Evolutionary conservation across 1,284 basidiomycete genomes (phyloP).

Genomic region (Malassezia obtusa): DNA sequence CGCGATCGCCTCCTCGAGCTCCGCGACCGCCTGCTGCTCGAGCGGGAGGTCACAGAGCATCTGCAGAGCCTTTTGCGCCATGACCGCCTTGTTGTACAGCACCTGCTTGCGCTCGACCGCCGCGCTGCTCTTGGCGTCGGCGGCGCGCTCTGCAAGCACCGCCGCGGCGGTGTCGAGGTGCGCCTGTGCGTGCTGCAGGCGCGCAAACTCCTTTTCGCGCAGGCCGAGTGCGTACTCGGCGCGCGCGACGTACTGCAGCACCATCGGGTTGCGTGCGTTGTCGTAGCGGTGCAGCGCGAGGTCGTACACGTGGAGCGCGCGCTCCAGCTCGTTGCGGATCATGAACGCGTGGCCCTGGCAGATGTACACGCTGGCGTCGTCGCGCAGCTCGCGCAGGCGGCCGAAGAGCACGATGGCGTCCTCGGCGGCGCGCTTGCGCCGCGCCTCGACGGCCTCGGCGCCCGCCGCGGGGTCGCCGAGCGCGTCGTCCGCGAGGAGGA

Average conservation of each 20-base stretch:
- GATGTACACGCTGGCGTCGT: slow-evolving; percentile 44
- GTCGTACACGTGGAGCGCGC: slow-evolving; percentile 42
- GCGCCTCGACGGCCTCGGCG: slow-evolving; percentile 21
- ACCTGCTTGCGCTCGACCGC: slow-evolving; percentile 29
- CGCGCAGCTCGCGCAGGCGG: slow-evolving; percentile 42
- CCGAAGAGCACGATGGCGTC: slow-evolving; percentile 38
- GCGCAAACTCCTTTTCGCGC: slow-evolving; percentile 26
- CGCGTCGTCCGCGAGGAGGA: slow-evolving; percentile 41
- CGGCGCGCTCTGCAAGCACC: slow-evolving; percentile 5
- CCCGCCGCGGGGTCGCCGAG: slow-evolving; percentile 26
- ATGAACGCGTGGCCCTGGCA: slow-evolving; percentile 46
- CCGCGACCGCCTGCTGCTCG: slow-evolving; percentile 24
- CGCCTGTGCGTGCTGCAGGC: slow-evolving; percentile 24
- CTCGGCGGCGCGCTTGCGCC: slow-evolving; percentile 31
- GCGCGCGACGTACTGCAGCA: slow-evolving; percentile 39
- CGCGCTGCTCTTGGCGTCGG: slow-evolving; percentile 1
- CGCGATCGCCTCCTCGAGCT: slow-evolving; percentile 28
- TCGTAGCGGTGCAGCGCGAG: slow-evolving; percentile 31
- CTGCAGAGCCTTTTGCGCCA: slow-evolving; percentile 39
- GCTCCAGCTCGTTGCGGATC: slow-evolving; percentile 40
- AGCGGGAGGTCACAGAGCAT: slow-evolving; percentile 38
- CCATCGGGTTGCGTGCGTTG: slow-evolving; percentile 21
- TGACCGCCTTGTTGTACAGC: slow-evolving; percentile 43
- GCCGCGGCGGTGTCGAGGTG: slow-evolving; percentile 27
- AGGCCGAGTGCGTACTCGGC: slow-evolving; percentile 41